Evolutionary conservation across 2,329 filamentous ascomycete genomes (phyloP), one percentile per base, ranked within the genome.

Genomic region (Diaporthe sp.): DNA sequence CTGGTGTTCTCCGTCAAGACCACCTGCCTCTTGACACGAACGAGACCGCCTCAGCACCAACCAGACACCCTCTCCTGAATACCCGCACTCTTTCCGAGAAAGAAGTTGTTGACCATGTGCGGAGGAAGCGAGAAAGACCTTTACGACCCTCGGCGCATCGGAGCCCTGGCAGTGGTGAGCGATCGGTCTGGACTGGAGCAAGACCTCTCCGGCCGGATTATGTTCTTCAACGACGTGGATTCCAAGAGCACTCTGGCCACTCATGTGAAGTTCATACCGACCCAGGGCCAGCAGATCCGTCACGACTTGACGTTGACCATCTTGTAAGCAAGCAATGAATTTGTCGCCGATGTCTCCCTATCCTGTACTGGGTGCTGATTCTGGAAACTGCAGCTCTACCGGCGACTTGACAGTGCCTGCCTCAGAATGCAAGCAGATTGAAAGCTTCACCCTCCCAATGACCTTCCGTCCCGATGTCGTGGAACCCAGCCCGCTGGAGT

Each of bases 161-260:
- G 75, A 19, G 75, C 75, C 55, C 72, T 76, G 13, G 75, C 75
- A 31, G 75, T 76, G 28, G 55, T 76, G 42, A 60, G 51, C 31
- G 46, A 51, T 28, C 55, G 28, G n/a, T 60, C 75, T 15, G 49
- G 61, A 53, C 19, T 57, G 22, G 71, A 58, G 51, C 57, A 68
- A 68, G 53, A 51, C 39, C 37, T 74, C n/a, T 75, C 75, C 10
- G 72, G 75, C 25, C 65, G 57, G 42, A 31, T 76, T 9, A 13
- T 76, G 17, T 76, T 76, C 34, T 76, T 67, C 60, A 76, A 76
- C 42, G 5, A 61, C 7, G 34, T n/a, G 31, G 65, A 75, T 39
- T 73, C 71, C 25, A 62, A 74, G 49, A 76, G 75, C 58, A 65
- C 57, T 13, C 39, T 72, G 17, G 75, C 75, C 6, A 76, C 75